phyloP scores from a whole-genome alignment of 345 rosid species.

The Syzygium aqueum region DNA sequence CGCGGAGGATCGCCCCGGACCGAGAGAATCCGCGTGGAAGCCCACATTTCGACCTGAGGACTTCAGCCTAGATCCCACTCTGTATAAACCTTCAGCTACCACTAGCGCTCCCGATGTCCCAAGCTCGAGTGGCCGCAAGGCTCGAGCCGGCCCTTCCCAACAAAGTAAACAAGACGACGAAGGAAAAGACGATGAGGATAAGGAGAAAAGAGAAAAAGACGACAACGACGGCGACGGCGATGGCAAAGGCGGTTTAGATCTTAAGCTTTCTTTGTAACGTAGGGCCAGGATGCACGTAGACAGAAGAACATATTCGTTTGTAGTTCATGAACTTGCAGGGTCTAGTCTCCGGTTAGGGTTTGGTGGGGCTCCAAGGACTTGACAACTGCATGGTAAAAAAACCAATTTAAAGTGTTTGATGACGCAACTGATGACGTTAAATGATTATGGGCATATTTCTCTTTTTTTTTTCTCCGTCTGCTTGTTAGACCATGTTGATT shows the following conservation, averaged over 20 bases:
- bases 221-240: neutral
- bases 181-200: neutral
- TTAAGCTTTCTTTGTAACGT: conserved; percentile 3
- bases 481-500: neutral
- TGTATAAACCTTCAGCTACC: neutral
- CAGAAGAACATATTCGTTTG: neutral
- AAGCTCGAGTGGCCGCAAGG: neutral
- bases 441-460: too few species aligned
- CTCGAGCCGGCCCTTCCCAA: neutral
- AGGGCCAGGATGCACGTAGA: neutral
- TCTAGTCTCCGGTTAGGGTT: neutral
- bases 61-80: conserved; percentile 13
- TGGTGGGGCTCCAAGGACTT: neutral
- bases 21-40: conserved; percentile 12
- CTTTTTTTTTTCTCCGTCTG: neutral
- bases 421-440: too few species aligned
- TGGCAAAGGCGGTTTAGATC: conserved; percentile 18
- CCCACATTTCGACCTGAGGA: conserved; percentile 44
- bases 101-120: neutral
- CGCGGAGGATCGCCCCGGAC: neutral
- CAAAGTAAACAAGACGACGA: neutral
- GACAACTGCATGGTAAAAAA: neutral
- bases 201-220: conserved; percentile 1
- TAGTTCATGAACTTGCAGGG: neutral
- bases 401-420: neutral